Conservation (phyloP, 2,329 filamentous ascomycete species). For the Didymella sp. region DNA sequence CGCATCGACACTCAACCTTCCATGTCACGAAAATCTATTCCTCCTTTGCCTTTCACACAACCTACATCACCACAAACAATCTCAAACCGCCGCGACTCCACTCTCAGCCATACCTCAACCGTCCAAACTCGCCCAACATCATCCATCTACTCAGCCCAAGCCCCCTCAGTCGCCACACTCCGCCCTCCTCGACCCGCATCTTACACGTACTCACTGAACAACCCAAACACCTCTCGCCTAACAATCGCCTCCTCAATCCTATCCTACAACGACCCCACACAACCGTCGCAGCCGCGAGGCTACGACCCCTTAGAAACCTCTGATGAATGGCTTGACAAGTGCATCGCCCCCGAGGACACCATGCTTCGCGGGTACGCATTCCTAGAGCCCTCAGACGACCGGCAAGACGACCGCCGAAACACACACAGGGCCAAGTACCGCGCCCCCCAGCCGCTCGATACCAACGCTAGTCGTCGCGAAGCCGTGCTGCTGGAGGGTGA, state of each 20-base stretch:
- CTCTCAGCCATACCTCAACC: neutral
- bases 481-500: neutral
- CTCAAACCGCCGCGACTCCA: neutral
- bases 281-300: neutral
- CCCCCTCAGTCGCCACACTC: neutral
- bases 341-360: neutral
- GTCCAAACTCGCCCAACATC: neutral
- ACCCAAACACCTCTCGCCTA: neutral
- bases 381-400: neutral
- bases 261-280: neutral
- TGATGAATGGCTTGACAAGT: neutral
- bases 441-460: neutral
- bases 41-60: neutral
- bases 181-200: neutral
- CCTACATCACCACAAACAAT: neutral
- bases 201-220: neutral
- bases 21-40: neutral
- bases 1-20: neutral
- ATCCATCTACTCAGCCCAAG: neutral
- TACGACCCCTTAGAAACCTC: slow-evolving; percentile 3
- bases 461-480: neutral
- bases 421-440: neutral
- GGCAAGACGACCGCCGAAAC: neutral
- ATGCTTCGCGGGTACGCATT: neutral
- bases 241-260: neutral